Evolutionary conservation across 306 rosid genomes (phyloP).

Genomic region (Acacia crassicarpa): DNA sequence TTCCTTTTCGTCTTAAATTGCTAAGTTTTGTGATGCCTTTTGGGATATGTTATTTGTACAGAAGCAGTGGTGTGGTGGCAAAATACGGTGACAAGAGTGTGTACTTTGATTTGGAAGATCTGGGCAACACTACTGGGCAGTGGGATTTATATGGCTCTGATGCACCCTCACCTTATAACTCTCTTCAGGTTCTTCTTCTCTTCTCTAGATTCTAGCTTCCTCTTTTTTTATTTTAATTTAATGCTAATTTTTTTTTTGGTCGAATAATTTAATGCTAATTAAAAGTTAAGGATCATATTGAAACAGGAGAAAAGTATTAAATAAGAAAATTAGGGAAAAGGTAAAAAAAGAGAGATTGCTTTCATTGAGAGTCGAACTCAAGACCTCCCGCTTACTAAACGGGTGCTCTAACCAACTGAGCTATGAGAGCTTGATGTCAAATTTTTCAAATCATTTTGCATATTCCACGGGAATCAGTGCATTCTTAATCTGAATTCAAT

Average conservation of each 20-base stretch:
- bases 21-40: background rate
- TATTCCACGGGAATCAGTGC: background rate
- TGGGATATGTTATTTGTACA: background rate
- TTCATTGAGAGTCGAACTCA: slow-evolving; percentile 41
- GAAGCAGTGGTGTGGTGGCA: slow-evolving; percentile 81
- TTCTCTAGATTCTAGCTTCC: background rate
- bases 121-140: slow-evolving; percentile 95
- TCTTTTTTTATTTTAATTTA: background rate
- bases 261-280: background rate
- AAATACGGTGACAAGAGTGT: slow-evolving; percentile 97
- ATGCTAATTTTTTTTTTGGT: too few species aligned
- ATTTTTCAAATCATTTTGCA: fast-evolving
- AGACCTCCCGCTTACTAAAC: slow-evolving; percentile 50
- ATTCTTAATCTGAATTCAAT: background rate
- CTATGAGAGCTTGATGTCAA: slow-evolving; percentile 5
- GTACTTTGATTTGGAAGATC: slow-evolving; percentile 88
- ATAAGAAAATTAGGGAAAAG: background rate
- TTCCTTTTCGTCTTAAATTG: background rate
- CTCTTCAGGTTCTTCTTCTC: slow-evolving; percentile 71
- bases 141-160: slow-evolving; percentile 97
- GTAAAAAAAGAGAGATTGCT: background rate
- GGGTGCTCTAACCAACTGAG: slow-evolving; percentile 44
- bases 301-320: background rate
- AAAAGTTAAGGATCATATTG: background rate
- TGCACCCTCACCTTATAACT: slow-evolving; percentile 93